Evolutionary conservation across 352 stramenopile species (phyloP).

Genomic region (Pythium guiyangense): DNA sequence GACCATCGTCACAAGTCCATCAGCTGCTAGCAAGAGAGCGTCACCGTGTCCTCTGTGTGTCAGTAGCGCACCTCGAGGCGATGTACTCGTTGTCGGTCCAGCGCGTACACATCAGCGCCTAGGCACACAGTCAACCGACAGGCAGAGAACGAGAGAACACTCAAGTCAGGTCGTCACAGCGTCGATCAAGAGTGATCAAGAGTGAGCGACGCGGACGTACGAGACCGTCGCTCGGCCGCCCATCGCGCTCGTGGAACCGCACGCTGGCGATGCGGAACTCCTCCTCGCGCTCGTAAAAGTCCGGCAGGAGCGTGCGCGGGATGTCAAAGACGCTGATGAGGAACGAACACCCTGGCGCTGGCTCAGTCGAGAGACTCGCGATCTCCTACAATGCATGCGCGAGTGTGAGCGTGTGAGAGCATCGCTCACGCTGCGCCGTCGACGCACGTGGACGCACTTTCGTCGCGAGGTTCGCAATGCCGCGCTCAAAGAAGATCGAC

Average conservation of each 20-base stretch:
- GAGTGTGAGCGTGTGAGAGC: neutral
- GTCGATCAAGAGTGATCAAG: too few relatives aligned
- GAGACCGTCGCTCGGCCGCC: conserved; percentile 24
- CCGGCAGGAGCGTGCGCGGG: conserved; percentile 40
- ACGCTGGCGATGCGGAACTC: conserved; percentile 85
- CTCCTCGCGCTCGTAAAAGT: conserved; percentile 84
- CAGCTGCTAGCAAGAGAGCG: neutral
- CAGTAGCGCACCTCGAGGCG: conserved; percentile 22
- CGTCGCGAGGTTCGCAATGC: conserved; percentile 85
- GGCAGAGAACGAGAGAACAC: too few relatives aligned
- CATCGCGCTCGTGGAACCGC: conserved; percentile 66
- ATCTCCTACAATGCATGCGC: conserved; percentile 59
- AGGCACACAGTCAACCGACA: neutral
- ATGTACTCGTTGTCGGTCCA: conserved; percentile 89
- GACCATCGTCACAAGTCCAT: neutral
- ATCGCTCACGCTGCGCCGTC: neutral
- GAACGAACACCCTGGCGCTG: conserved; percentile 44
- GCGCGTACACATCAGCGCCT: conserved; percentile 83
- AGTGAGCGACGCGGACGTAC: neutral
- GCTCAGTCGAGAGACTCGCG: conserved; percentile 80
- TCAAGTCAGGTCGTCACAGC: neutral
- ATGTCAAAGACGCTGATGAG: conserved; percentile 73
- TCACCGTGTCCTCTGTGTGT: neutral
- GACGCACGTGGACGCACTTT: conserved; percentile 27
- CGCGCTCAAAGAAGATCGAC: conserved; percentile 91